Evolutionary conservation across 805 yeast genomes (phyloP), one percentile per base, ranked within the genome.

Genomic region (Candida morakotiae): DNA sequence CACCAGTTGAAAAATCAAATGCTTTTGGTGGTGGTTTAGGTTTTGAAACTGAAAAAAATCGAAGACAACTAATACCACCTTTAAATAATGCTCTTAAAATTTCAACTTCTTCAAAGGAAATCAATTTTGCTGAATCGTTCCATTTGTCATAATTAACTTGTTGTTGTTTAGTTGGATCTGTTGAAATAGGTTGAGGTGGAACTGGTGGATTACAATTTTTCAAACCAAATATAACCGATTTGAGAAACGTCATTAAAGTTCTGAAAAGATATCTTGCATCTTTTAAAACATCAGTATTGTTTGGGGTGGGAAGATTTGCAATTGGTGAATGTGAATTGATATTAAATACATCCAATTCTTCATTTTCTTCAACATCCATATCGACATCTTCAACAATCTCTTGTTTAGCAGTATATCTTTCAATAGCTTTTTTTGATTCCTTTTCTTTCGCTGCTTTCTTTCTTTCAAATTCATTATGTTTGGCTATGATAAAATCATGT

Each of bases 261-360:
- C 91, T 77, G 73, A 88, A 87, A 21, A 93, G 64, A 49, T 85
- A 86, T 30, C 94, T 76, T 1, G 96, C 91, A 55, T 89, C 96
- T 49, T 87, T 87, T 37, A 87, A 65, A 10, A 89, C 86, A 45
- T 85, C 91, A 21, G 76, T 64, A 15, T 69, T 64, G 9, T 60
- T 63, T 0, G 72, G 53, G 2, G 61, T 69, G 25, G 76, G 77
- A 8, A 76, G 61, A 1, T 83, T 58, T 17, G 77, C 62, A 14
- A 89, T 81, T 3, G 95, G 91, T 1, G 71, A 64, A 31, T 50
- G 54, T 6, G 57, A 61, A 20, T 61, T 67, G 13, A 67, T 52
- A 39, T 58, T 62, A 47, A 64, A 67, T 17, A 64, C 30, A 39
- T 60, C 60, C 19, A 58, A 47, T 11, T 31, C 18, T 22, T 35